Conservation (phyloP, 2,329 filamentous ascomycete species). For the Aspergillus sp. region DNA sequence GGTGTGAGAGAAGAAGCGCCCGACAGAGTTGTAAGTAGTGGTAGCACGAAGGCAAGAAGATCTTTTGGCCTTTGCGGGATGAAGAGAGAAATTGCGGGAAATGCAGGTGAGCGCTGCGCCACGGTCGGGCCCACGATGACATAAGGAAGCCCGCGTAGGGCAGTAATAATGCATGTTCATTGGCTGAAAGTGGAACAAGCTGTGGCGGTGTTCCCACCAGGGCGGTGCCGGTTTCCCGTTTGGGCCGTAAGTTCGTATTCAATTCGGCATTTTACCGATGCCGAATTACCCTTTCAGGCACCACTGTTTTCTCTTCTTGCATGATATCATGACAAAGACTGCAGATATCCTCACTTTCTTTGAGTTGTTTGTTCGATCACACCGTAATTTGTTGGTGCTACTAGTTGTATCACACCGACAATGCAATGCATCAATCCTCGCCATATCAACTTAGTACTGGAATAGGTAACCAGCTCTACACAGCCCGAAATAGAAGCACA, state of each 20-base stretch:
- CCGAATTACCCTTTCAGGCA: neutral
- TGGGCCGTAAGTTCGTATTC: neutral
- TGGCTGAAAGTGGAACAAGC: neutral
- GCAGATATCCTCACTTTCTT: too few species aligned
- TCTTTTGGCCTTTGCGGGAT: too few species aligned
- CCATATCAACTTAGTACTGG: too few species aligned
- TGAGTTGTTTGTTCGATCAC: too few species aligned
- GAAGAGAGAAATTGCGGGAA: too few species aligned
- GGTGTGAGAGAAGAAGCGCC: neutral
- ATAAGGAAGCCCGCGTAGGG: neutral
- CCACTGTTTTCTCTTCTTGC: neutral
- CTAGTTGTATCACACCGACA: too few species aligned
- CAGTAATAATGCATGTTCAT: neutral
- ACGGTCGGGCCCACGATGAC: neutral
- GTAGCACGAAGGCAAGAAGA: too few species aligned
- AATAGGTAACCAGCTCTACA: too few species aligned
- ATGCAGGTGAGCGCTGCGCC: neutral
- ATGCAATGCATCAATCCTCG: too few species aligned
- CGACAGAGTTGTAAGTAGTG: neutral
- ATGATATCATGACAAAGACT: too few species aligned
- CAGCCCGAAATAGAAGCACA: too few species aligned
- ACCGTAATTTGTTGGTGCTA: too few species aligned
- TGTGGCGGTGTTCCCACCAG: neutral
- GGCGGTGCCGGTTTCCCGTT: constrained; percentile 1
- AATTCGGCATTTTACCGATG: neutral